Evolutionary conservation across 495 filamentous ascomycete species (phyloP), one percentile per base, ranked within the genome.

Genomic region (Neohortaea acidophila): DNA sequence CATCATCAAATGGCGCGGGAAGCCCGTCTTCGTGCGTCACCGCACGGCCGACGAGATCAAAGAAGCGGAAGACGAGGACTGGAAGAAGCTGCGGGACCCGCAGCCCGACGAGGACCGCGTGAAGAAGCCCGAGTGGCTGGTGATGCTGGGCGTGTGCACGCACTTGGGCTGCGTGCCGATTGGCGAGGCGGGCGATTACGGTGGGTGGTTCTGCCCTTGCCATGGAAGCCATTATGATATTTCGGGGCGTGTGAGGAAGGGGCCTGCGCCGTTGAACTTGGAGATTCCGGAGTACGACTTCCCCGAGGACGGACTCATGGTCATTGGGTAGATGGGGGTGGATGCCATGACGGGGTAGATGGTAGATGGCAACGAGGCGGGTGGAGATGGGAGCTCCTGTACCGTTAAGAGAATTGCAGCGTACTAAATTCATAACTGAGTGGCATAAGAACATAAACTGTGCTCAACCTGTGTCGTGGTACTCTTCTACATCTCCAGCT

Each of bases 141-240:
- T 99, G 67, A 99, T 99, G 91, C 59, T 99, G 62, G 87, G 85
- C 78, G 85, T 99, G 61, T 99, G 89, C 77, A 99, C 89, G 53
- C 89, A 99, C 63, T 68, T 99, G 53, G 89, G 89, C 61, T 99
- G 89, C 68, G 89, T 99, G 38, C 89, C 89, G 48, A 96, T 99
- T 61, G 89, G 89, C 59, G 89, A 99, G 69, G 80, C 89, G 44
- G 89, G 89, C 59, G 91, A 99, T 61, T 99, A 67, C 59, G 89
- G 89, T 54, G 89, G 89, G 55, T 99, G 89, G 89, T 99, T 99
- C 77, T 99, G 89, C 69, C 89, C 89, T 45, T 99, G 89, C 77
- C 89, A 99, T 72, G 89, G 89, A 59, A 94, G 85, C 40, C 89
- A 99, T 69, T 99, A 99, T 73, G 89, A 99, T 64, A 94, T 99